phyloP scores from a whole-genome alignment of 169 alveolate genomes.

The Babesia sp. region DNA sequence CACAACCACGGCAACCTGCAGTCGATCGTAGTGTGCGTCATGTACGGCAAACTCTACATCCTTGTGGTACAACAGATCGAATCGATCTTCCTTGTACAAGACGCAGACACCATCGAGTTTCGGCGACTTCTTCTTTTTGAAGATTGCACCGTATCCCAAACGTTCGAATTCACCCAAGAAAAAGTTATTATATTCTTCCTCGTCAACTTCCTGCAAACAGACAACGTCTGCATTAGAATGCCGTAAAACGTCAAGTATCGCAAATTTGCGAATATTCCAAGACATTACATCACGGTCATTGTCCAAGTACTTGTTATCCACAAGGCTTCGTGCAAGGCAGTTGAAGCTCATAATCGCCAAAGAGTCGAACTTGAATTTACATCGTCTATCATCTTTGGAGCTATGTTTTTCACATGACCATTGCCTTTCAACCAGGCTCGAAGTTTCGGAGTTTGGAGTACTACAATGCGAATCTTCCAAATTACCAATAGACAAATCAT shows the following conservation, averaged over 20 bases:
- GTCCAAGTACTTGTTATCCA: constrained; percentile 73
- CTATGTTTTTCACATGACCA: constrained; percentile 1
- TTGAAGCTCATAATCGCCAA: constrained; percentile 69
- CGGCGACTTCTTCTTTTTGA: constrained; percentile 72
- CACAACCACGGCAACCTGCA: constrained; percentile 74
- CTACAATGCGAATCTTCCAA: not conserved
- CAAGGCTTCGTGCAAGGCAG: constrained; percentile 75
- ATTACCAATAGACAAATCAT: not conserved
- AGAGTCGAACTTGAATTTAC: constrained; percentile 12
- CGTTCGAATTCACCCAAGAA: constrained; percentile 54
- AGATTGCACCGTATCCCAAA: constrained; percentile 66
- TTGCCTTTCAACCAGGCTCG: constrained; percentile 4
- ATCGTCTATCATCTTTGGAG: not conserved
- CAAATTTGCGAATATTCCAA: constrained; percentile 72
- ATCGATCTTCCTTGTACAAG: constrained; percentile 64
- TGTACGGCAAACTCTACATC: constrained; percentile 56
- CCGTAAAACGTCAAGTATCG: constrained; percentile 55
- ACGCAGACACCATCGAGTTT: constrained; percentile 74
- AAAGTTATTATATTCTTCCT: constrained; percentile 61
- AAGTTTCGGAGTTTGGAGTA: not conserved
- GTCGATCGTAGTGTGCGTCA: constrained; percentile 60
- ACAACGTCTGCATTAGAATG: constrained; percentile 67
- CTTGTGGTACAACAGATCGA: constrained; percentile 68
- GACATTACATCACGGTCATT: constrained; percentile 71
- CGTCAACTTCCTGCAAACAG: constrained; percentile 77